Conservation (phyloP, 1,284 basidiomycete genomes). For the Rhodotorula glutinis region DNA sequence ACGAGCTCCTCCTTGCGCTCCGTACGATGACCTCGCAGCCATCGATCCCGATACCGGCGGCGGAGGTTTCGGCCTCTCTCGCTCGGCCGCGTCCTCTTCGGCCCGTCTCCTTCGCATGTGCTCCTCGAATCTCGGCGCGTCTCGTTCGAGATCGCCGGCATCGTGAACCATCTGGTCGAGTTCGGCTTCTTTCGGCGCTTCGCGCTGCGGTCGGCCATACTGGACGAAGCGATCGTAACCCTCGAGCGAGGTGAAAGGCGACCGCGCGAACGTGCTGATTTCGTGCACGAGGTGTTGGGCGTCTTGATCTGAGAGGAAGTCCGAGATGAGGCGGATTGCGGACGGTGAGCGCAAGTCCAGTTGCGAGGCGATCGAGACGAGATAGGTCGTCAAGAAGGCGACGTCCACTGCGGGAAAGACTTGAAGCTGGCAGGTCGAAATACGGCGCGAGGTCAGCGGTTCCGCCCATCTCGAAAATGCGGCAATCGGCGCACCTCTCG, state of each 20-base stretch:
- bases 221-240: conserved; percentile 38
- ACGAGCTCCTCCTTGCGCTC: too few species aligned
- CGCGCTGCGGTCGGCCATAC: conserved; percentile 33
- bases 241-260: conserved; percentile 35
- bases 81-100: conserved; percentile 7
- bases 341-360: conserved; percentile 42
- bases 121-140: conserved; percentile 10
- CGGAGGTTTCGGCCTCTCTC: neutral
- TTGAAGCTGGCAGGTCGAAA: conserved; percentile 26
- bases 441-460: neutral
- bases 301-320: conserved; percentile 42
- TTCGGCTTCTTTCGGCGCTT: neutral
- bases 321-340: conserved; percentile 43
- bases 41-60: conserved; percentile 1
- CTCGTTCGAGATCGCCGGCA: neutral
- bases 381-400: conserved; percentile 45
- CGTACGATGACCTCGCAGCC: too few species aligned
- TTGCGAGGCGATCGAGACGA: conserved; percentile 42
- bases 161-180: conserved; percentile 1
- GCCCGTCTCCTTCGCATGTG: conserved; percentile 7
- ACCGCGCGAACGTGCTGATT: conserved; percentile 41
- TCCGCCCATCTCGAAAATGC: too few species aligned
- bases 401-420: conserved; percentile 45
- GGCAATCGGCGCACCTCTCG: conserved; percentile 45
- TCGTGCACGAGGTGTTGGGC: conserved; percentile 46